Percentiles rank a stretch among this genome's conserved stretches.
phyloP scores from a whole-genome alignment of 768 basidiomycete genomes.

The Phylloporus sp. region DNA sequence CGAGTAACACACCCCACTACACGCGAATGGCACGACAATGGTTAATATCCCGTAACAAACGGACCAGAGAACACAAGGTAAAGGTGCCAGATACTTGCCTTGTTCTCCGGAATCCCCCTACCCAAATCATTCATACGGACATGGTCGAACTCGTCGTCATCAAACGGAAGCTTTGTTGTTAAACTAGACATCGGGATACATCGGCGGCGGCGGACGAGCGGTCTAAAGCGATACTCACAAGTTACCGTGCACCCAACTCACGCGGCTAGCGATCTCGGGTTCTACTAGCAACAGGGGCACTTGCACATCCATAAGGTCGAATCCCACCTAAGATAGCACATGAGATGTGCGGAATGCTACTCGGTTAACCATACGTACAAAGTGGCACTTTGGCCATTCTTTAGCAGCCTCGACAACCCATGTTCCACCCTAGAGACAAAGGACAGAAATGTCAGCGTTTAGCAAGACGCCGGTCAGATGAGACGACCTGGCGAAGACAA shows the following conservation, averaged over 20 bases:
- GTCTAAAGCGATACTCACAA: slow-evolving; percentile 45
- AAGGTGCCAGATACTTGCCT: slow-evolving; percentile 35
- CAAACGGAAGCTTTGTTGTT: slow-evolving; percentile 72
- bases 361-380: slow-evolving; percentile 41
- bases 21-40: not conserved
- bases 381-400: slow-evolving; percentile 59
- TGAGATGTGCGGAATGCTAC: not conserved
- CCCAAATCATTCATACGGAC: slow-evolving; percentile 68
- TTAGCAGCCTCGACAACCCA: slow-evolving; percentile 74
- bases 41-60: not conserved
- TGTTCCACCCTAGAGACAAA: slow-evolving; percentile 47
- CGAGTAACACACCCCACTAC: slow-evolving; percentile 65
- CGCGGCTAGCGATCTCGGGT: slow-evolving; percentile 46
- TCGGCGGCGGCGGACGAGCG: not conserved
- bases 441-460: not conserved
- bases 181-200: slow-evolving; percentile 38
- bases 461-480: not conserved
- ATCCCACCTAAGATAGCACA: slow-evolving; percentile 52
- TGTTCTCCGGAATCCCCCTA: slow-evolving; percentile 69
- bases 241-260: slow-evolving; percentile 73
- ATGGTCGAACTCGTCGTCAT: slow-evolving; percentile 79
- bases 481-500: not conserved
- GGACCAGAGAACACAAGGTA: not conserved
- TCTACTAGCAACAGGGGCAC: slow-evolving; percentile 51
- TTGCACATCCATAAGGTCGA: slow-evolving; percentile 75